Evolutionary conservation across 2,329 filamentous ascomycete species (phyloP), one percentile per base, ranked within the genome.

Genomic region (Pseudogymnoascus sp.): DNA sequence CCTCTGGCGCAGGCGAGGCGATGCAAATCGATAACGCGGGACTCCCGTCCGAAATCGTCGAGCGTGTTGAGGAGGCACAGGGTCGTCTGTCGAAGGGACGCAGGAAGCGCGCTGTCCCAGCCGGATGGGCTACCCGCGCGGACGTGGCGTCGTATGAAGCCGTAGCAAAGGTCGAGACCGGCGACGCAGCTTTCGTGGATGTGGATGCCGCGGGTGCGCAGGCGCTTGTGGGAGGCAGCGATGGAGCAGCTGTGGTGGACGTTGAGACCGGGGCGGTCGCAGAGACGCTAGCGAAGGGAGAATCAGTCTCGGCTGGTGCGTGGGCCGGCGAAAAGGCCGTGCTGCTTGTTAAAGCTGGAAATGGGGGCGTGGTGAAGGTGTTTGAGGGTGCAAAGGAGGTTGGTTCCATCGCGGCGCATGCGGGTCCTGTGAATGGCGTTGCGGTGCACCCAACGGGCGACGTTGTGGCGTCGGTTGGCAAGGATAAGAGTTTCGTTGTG

Each of bases 1-100:
- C 81, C 28, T 78, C 78, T 53, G 75, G 77, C 63, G 83, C 85
- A 69, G 90, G 88, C 28, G 95, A 97, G 74, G 88, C 88, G 16
- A 99, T 99, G 95, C 90, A 95, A 68, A 87, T 99, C 16, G 95
- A 99, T 74, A 86, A 83, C 62, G 86, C 92, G 69, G 85, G 84
- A 23, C 79, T 99, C 34, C 87, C 93, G 2, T 87, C 89, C 49
- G 83, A 83, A 12, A 79, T 97, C 59, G 79, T 85, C 18, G 84
- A 84, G 62, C 87, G 87, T 71, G 87, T 99, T 60, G 89, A 96
- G 66, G 86, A 86, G 74, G 90, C 89, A 71, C 90, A 96, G 73
- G 82, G 89, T 43, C 96, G 91, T 71, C 82, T 97, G 64, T 95
- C 90, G 64, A 91, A 91, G 74, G 89, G 89, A 59, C 90, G 95